phyloP scores from a whole-genome alignment of 768 basidiomycete genomes.

The Amylocystis lapponica region DNA sequence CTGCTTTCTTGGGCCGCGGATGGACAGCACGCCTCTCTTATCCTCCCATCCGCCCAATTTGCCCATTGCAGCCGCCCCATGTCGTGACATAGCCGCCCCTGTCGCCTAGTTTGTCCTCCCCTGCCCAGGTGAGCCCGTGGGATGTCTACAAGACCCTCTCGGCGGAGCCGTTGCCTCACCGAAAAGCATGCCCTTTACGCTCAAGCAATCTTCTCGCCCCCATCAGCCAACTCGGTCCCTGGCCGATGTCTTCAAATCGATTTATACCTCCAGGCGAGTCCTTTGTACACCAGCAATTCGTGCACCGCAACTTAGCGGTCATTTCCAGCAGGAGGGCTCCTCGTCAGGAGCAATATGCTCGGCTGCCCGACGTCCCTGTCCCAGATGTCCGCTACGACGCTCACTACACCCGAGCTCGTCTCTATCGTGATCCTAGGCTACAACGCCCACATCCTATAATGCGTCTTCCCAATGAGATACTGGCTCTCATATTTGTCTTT shows the following conservation, averaged over 20 bases:
- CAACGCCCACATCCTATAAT: constrained; percentile 42
- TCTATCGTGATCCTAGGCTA: constrained; percentile 4
- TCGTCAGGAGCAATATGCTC: background rate
- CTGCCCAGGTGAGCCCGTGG: too few relatives aligned
- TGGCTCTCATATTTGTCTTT: constrained; percentile 57
- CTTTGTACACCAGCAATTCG: background rate
- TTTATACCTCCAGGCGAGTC: constrained; percentile 16
- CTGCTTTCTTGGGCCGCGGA: too few relatives aligned
- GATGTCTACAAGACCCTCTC: too few relatives aligned
- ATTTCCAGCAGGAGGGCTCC: background rate
- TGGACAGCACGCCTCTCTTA: too few relatives aligned
- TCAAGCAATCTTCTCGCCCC: constrained; percentile 42
- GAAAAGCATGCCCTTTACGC: constrained; percentile 37
- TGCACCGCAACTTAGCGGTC: background rate
- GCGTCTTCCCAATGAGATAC: constrained; percentile 55
- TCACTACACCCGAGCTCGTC: background rate
- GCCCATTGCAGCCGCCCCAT: too few relatives aligned
- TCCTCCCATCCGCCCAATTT: too few relatives aligned
- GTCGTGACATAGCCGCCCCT: too few relatives aligned
- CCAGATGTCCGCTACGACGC: background rate
- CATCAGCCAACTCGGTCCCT: constrained; percentile 45
- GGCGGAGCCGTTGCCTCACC: too few relatives aligned
- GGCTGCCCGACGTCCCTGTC: background rate
- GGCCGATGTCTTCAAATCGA: constrained; percentile 27
- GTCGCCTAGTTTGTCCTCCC: too few relatives aligned